Percentiles rank a stretch among this genome's conserved stretches.
Conservation (phyloP, 2,329 filamentous ascomycete genomes). For the Aspergillus aculeatinus region DNA sequence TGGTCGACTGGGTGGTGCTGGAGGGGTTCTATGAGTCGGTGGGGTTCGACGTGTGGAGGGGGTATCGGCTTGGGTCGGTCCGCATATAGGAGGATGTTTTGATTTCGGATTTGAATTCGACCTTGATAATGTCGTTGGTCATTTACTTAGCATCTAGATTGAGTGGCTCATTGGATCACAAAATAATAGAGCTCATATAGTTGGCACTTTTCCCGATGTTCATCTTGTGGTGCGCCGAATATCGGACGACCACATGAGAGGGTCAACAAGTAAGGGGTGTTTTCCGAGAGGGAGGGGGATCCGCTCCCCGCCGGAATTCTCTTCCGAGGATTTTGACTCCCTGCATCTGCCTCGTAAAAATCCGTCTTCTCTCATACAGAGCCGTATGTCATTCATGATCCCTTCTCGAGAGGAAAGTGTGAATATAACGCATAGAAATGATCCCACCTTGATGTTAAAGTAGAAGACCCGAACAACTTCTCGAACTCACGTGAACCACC, state of each 20-base stretch:
- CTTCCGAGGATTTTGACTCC: background rate
- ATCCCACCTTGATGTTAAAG: background rate
- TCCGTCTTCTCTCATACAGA: too few relatives aligned
- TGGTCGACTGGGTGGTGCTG: constrained; percentile 47
- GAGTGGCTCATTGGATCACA: too few relatives aligned
- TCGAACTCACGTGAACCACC: too few relatives aligned
- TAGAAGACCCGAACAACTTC: background rate
- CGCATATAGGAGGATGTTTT: background rate
- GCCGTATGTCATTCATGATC: too few relatives aligned
- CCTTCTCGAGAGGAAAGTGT: too few relatives aligned
- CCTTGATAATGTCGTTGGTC: too few relatives aligned
- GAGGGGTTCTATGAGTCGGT: constrained; percentile 48
- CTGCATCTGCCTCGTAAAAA: background rate
- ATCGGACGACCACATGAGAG: too few relatives aligned
- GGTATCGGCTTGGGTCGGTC: constrained; percentile 35
- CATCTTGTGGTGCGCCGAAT: too few relatives aligned
- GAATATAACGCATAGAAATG: too few relatives aligned
- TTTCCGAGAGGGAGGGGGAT: background rate
- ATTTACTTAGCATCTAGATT: too few relatives aligned
- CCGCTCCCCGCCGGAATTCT: background rate
- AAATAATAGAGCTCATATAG: background rate
- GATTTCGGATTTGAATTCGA: background rate
- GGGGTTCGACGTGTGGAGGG: constrained; percentile 42
- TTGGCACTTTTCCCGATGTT: too few relatives aligned
- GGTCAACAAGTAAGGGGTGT: background rate